Conservation (phyloP, 1,284 basidiomycete genomes). For the Ustilago hordei region DNA sequence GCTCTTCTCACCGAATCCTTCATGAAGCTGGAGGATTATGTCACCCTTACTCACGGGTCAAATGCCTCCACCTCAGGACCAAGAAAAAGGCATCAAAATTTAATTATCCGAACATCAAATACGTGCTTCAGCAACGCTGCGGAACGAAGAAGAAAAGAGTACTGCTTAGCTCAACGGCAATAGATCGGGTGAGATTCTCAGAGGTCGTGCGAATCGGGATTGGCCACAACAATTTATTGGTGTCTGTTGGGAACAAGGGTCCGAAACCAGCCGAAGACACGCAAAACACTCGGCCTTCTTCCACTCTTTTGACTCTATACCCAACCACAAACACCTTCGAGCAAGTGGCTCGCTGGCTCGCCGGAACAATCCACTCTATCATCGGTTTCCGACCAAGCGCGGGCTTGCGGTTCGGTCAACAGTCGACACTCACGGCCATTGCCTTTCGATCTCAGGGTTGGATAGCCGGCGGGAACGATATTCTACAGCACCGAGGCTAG, state of each 20-base stretch:
- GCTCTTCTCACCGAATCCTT: conserved; percentile 7
- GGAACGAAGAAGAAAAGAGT: neutral
- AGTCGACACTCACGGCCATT: neutral
- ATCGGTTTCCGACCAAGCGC: neutral
- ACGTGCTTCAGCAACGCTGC: conserved; percentile 10
- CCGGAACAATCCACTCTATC: neutral
- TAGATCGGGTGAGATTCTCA: neutral
- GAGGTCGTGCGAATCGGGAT: neutral
- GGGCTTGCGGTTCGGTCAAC: neutral
- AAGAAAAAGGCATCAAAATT: neutral
- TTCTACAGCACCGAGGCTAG: too few species aligned
- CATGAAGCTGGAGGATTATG: conserved; percentile 6
- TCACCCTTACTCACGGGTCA: conserved; percentile 8
- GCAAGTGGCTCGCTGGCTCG: neutral
- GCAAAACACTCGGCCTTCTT: neutral
- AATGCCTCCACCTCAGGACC: conserved; percentile 10
- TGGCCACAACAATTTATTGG: neutral
- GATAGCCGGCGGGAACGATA: neutral
- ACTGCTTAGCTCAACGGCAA: conserved; percentile 6
- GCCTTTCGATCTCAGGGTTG: neutral
- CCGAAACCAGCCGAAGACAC: conserved; percentile 23
- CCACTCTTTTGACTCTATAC: neutral
- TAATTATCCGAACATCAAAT: conserved; percentile 5
- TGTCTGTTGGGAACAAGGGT: conserved; percentile 13
- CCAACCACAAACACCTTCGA: neutral